phyloP scores from a whole-genome alignment of 2,329 filamentous ascomycete genomes.

The Neophaeococcomyces mojaviensis region DNA sequence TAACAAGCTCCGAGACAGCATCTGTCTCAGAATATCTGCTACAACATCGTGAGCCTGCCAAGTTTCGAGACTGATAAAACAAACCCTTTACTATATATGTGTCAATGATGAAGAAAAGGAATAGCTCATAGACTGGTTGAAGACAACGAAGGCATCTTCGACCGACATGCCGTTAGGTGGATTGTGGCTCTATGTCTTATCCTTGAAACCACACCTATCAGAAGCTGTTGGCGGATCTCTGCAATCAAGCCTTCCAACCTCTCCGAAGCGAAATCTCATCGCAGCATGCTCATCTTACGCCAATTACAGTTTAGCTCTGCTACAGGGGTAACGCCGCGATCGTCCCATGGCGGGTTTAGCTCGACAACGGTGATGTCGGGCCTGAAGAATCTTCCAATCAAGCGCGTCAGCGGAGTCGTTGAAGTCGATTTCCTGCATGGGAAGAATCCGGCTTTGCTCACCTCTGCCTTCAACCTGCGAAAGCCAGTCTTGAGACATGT shows the following conservation, averaged over 20 bases:
- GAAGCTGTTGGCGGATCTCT: background rate
- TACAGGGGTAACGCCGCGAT: background rate
- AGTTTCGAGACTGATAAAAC: too few species aligned
- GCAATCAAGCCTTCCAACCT: conserved; percentile 6
- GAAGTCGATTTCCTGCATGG: background rate
- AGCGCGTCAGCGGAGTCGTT: background rate
- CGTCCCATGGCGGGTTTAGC: background rate
- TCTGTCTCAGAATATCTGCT: too few species aligned
- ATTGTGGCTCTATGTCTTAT: background rate
- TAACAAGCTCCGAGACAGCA: too few species aligned
- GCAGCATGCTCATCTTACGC: background rate
- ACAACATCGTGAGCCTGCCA: too few species aligned
- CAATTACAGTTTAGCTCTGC: conserved; percentile 3
- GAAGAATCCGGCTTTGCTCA: conserved; percentile 6
- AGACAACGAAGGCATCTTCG: background rate
- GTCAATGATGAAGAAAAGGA: background rate
- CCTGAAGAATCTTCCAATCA: background rate
- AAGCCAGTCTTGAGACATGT: background rate
- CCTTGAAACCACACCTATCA: conserved; percentile 4
- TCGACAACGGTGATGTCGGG: background rate
- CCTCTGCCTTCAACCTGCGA: background rate
- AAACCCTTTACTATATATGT: too few species aligned
- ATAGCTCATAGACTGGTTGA: background rate
- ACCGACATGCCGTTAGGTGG: conserved; percentile 1
- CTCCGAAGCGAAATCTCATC: background rate